Conservation (phyloP, 2,329 filamentous ascomycete species). For the Alternaria brassicae region DNA sequence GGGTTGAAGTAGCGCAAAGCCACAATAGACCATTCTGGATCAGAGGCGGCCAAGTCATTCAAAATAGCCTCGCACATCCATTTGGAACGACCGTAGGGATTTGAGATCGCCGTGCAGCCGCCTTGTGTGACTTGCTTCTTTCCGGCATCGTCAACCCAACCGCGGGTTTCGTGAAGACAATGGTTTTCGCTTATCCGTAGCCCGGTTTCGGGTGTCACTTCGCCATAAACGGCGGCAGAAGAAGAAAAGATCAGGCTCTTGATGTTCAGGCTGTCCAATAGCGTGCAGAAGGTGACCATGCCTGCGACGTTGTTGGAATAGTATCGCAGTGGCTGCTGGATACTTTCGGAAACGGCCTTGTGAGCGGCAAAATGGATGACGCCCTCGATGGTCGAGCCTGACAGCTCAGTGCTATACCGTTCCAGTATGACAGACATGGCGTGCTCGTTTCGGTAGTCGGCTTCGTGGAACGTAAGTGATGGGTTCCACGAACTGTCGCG, state of each 20-base stretch:
- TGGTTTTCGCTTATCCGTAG: constrained; percentile 60
- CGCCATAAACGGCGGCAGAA: constrained; percentile 68
- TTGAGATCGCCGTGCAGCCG: constrained; percentile 55
- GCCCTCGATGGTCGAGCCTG: constrained; percentile 55
- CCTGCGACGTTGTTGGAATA: constrained; percentile 70
- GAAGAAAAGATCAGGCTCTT: constrained; percentile 70
- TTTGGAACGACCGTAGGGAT: constrained; percentile 69
- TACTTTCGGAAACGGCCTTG: constrained; percentile 68
- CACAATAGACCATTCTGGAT: constrained; percentile 66
- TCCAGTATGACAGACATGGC: constrained; percentile 14
- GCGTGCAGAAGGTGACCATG: constrained; percentile 62
- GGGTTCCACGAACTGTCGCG: constrained; percentile 32
- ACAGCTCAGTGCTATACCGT: constrained; percentile 30
- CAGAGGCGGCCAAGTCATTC: constrained; percentile 63
- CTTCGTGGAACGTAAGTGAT: constrained; percentile 51
- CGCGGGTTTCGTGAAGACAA: constrained; percentile 51
- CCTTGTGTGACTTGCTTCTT: constrained; percentile 1
- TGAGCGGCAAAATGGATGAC: constrained; percentile 72
- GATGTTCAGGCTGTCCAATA: constrained; percentile 63
- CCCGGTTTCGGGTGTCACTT: constrained; percentile 40
- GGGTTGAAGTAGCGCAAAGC: constrained; percentile 69
- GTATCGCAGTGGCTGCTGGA: constrained; percentile 64
- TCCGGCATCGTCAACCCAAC: constrained; percentile 3
- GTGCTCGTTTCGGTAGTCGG: constrained; percentile 51
- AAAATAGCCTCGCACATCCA: constrained; percentile 70